Evolutionary conservation across 148 eudicot species (phyloP), one percentile per base, ranked within the genome.

Genomic region (Nepenthes mirabilis): DNA sequence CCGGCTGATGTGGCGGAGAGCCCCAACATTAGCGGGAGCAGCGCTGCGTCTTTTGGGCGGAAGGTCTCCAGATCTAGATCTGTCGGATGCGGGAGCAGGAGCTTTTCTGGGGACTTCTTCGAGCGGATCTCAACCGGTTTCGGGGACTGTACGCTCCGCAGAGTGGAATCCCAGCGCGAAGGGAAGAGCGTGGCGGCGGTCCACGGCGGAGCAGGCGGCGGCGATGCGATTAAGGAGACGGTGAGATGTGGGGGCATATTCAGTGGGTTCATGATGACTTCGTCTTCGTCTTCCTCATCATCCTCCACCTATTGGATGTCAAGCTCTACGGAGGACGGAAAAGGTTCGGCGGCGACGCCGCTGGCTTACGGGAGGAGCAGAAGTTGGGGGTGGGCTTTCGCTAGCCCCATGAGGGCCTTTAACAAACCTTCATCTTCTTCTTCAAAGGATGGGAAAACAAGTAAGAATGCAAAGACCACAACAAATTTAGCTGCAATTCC

Each of bases 371-470:
- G 85, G 6, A 53, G 85, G 70, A 84, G 75, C 40, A 73, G 61
- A 68, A 87, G 89, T 62, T 91, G 95, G 91, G 95, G 86, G 0
- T 91, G 97, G 97, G 87, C 95, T 1, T 77, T 90, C 33, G 85
- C 95, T 0, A 91, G 93, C 57, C 97, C 97, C 11, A 87, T 83
- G 64, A 71, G 91, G 45, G 91, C 87, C 1, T 82, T 90, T 55
- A 52, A 5, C 32, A 80, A 72, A 58, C 75, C 78, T 7, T 13
- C 47, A 5, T 36, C 43, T 8, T 37, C 57, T 13, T 58, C 60
- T 7, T 13, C 56, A 0, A 52, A 47, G 35, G 36, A 61, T 48
- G 58, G 62, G 49, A 77, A 65, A 34, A 70, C 58, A 10, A 55
- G 12, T 36, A 59, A 63, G 52, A 68, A 8, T 59, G 34, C 55